These are phyloP conservation scores for Salvia hispanica DNA, from an alignment of 257 asterid genomes.

Conservation along the genomic window DNA sequence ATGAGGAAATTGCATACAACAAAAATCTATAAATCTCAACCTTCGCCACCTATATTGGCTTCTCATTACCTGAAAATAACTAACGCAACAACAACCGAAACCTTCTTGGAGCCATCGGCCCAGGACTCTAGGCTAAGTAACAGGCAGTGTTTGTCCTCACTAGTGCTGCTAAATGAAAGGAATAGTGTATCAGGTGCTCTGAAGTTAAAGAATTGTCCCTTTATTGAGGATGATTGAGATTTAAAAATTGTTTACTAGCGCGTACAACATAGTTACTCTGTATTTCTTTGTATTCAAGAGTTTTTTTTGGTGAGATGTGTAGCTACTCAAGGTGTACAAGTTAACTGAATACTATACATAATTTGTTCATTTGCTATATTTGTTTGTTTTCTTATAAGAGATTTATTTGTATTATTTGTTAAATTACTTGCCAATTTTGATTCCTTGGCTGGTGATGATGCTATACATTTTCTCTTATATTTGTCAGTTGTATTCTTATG, in stretches of 20 bases:
- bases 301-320: constrained; percentile 28
- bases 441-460: constrained; percentile 13
- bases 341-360: constrained; percentile 21
- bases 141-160: constrained; percentile 43
- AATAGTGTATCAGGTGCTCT: constrained; percentile 12
- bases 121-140: constrained; percentile 45
- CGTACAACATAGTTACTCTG: constrained; percentile 23
- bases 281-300: not conserved
- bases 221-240: constrained; percentile 24
- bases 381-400: too few species aligned
- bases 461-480: not conserved
- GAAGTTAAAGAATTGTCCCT: constrained; percentile 24
- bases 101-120: constrained; percentile 58
- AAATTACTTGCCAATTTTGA: constrained; percentile 5
- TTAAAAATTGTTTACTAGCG: constrained; percentile 24
- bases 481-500: too few species aligned
- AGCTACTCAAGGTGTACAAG: constrained; percentile 33
- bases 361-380: constrained; percentile 34
- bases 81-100: constrained; percentile 52
- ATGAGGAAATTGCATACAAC: constrained; percentile 70
- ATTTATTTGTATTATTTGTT: constrained; percentile 19
- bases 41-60: constrained; percentile 58
- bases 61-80: constrained; percentile 54
- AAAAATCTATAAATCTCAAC: constrained; percentile 83
- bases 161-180: constrained; percentile 34